Percentiles rank a stretch among this genome's conserved stretches.
Evolutionary conservation across 2,329 filamentous ascomycete species (phyloP).

Genomic region (Colletotrichum tabaci): DNA sequence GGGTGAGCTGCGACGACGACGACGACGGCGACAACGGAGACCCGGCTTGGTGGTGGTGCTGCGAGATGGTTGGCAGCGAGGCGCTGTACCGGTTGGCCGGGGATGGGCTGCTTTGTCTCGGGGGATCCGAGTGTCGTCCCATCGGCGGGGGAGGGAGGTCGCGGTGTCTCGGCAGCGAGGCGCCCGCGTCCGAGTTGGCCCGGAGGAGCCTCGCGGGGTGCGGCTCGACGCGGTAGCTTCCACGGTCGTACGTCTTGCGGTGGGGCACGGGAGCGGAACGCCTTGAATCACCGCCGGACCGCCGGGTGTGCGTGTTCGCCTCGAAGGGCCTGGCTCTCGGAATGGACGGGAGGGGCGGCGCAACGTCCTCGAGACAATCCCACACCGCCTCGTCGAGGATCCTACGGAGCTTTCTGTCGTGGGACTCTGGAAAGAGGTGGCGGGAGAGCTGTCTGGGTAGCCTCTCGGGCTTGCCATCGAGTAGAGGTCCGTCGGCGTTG

Average conservation of each 20-base stretch:
- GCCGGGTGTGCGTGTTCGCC: conserved; percentile 23
- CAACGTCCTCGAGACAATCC: conserved; percentile 53
- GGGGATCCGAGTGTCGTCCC: conserved; percentile 20
- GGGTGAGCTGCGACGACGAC: background rate
- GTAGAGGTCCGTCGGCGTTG: conserved; percentile 61
- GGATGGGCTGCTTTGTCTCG: conserved; percentile 27
- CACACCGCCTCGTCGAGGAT: conserved; percentile 73
- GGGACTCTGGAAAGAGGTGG: conserved; percentile 75
- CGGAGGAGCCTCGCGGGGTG: conserved; percentile 20
- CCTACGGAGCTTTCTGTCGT: conserved; percentile 71
- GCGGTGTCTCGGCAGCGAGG: conserved; percentile 12
- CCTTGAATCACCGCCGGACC: conserved; percentile 9
- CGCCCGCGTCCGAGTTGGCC: conserved; percentile 28
- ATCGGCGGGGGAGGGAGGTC: conserved; percentile 29
- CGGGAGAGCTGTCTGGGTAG: conserved; percentile 86
- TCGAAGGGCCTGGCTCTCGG: conserved; percentile 9
- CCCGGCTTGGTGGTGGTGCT: background rate
- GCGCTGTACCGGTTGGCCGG: conserved; percentile 31
- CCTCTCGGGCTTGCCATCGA: conserved; percentile 76
- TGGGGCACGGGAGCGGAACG: background rate
- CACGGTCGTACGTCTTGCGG: conserved; percentile 29
- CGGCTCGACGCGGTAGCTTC: background rate
- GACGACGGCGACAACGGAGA: background rate
- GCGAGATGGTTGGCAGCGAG: conserved; percentile 26
- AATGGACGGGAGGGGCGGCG: conserved; percentile 26